Evolutionary conservation across 192 early-diverging fungal species (phyloP).

Genomic region (Rhizoclosmatium sp.): DNA sequence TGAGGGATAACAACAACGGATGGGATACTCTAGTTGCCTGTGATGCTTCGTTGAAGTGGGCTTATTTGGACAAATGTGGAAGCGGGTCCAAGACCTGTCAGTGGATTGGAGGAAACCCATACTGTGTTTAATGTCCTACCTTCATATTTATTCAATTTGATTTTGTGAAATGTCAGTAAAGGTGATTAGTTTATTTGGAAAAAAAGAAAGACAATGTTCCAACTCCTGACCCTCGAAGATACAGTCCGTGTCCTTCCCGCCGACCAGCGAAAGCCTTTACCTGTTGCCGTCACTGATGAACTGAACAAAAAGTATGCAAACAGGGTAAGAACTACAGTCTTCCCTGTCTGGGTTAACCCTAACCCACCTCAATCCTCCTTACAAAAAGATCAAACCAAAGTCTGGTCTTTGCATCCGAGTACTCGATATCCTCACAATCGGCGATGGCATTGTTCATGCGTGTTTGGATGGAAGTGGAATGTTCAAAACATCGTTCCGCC

Average conservation of each 20-base stretch:
- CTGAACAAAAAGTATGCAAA: conserved; percentile 94
- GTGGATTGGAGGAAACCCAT: background rate
- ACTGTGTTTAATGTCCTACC: background rate
- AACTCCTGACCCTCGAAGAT: conserved; percentile 82
- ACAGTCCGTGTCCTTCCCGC: conserved; percentile 83
- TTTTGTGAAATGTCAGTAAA: background rate
- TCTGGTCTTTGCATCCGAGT: conserved; percentile 89
- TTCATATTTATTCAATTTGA: background rate
- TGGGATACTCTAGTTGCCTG: background rate
- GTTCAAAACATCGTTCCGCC: conserved; percentile 78
- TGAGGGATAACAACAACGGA: too few species aligned
- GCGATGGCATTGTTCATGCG: conserved; percentile 86
- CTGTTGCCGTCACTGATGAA: conserved; percentile 83
- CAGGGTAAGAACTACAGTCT: conserved; percentile 63
- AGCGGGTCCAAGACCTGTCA: background rate
- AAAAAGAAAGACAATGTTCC: conserved; percentile 73
- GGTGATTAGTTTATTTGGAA: background rate
- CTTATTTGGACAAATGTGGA: background rate
- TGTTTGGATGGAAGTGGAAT: conserved; percentile 82
- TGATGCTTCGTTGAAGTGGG: background rate
- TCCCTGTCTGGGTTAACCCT: background rate
- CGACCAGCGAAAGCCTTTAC: conserved; percentile 78
- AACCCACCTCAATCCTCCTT: background rate
- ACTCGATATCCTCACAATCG: conserved; percentile 80
- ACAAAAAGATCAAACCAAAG: conserved; percentile 77